A percentile compares a stretch with the other conserved stretches of the same genome.
phyloP scores from a whole-genome alignment of 441 rosid species.

The Flueggea neowawraea region DNA sequence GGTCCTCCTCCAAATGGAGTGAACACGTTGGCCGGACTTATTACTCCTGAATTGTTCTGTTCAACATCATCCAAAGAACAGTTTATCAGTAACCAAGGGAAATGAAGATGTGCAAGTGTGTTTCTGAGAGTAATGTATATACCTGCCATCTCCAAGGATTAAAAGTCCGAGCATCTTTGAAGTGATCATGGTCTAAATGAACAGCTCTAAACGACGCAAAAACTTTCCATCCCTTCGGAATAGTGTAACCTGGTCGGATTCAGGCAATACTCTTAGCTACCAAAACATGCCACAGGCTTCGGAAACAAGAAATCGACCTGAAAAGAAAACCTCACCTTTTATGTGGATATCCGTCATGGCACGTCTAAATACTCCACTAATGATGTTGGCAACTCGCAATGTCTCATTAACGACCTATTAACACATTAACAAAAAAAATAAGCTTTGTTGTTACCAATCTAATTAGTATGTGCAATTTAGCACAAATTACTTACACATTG shows the following conservation, averaged over 20 bases:
- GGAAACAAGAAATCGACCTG: too few species aligned
- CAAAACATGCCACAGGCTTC: too few species aligned
- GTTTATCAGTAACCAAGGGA: too few species aligned
- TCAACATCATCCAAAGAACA: not conserved
- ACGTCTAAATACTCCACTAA: conserved; percentile 84
- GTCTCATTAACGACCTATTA: conserved; percentile 91
- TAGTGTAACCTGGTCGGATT: conserved; percentile 52
- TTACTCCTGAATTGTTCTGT: conserved; percentile 52
- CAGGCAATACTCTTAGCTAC: too few species aligned
- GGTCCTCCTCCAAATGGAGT: conserved; percentile 97
- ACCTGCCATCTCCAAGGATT: conserved; percentile 99
- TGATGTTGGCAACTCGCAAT: conserved; percentile 84
- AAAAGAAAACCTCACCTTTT: conserved; percentile 44
- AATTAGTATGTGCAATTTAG: not conserved
- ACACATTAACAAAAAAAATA: not conserved
- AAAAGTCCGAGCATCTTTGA: conserved; percentile 86
- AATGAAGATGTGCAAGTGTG: too few species aligned
- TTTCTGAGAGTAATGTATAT: not conserved
- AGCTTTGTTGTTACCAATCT: not conserved
- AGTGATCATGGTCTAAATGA: conserved; percentile 73
- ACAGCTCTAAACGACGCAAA: conserved; percentile 93
- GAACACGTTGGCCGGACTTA: conserved; percentile 50
- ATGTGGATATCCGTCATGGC: conserved; percentile 66
- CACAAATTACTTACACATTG: conserved; percentile 68
- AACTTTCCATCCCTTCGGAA: conserved; percentile 93